Base-by-base conservation (phyloP, 1,139 yeast genomes). In the Debaryomyces fabryi region DNA sequence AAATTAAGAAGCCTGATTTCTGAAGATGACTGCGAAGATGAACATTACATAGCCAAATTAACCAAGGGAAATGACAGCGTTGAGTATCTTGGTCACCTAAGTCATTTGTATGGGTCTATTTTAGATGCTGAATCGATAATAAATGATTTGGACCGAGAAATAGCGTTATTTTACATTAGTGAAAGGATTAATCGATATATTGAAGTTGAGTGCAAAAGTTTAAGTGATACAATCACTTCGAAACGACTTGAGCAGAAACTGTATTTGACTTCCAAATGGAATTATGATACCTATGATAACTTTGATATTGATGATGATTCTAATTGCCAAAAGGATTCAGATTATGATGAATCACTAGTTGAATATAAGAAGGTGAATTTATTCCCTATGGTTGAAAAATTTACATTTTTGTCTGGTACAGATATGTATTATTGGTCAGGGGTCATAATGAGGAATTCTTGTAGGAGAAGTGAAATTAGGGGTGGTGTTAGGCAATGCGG, bases 401-500 rank as follows among this genome's bases (percentile, higher is more conserved):
- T 89, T 65, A 93, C 98, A 0, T 85, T 88, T 47, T 82, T 83
- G 53, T 74, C 82, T 21, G 79, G 81, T 33, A 81, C 86, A 40
- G 97, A 91, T 58, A 83, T 91, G 76, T 87, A 88, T 58, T 91
- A 92, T 68, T 93, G 99, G 99, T 90, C 97, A 3, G 96, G 97
- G 3, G 96, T 92, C 13, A 90, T 92, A 42, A 93, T 93, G 93
- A 79, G 98, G 52, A 93, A 93, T 65, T 89, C 97, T 1, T 92
- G 97, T 65, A 80, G 97, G 50, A 84, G 93, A 62, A 95, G 92
- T 65, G 98, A 92, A 63, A 67, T 77, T 39, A 76, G 85, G 49
- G 96, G 96, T 24, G 97, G 98, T 2, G 88, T 93, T 32, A 79
- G 98, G 45, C 99, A 93, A 69, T 93, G 99, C 68, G 97, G 98